These are phyloP conservation scores for Mycogone perniciosa DNA, from an alignment of 2,329 filamentous ascomycete genomes.

Conservation along the genomic window DNA sequence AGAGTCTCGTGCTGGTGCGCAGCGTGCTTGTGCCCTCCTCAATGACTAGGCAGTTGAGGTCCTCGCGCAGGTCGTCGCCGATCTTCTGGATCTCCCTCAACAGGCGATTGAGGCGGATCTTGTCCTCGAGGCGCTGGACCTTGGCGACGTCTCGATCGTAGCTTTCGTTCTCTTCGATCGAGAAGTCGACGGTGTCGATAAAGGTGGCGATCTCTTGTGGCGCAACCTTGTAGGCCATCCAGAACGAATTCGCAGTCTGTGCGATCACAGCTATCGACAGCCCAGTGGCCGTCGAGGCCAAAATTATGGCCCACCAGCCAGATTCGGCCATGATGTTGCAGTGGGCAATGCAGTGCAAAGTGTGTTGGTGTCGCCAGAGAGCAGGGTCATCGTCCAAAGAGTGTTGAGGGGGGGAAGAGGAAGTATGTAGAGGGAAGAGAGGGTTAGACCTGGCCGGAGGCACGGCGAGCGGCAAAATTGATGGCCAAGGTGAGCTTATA, in stretches of 20 bases:
- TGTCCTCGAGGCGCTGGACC: conserved; percentile 54
- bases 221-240: conserved; percentile 50
- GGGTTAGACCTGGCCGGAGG: not conserved
- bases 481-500: conserved; percentile 5
- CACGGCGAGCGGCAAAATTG: not conserved
- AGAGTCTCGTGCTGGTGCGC: conserved; percentile 42
- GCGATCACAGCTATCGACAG: conserved; percentile 49
- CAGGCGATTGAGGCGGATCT: conserved; percentile 51
- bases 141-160: conserved; percentile 55
- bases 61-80: conserved; percentile 56
- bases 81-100: conserved; percentile 56
- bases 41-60: conserved; percentile 47
- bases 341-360: conserved; percentile 16
- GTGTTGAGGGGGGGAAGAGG: not conserved
- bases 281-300: conserved; percentile 51
- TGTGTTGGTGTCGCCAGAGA: conserved; percentile 11
- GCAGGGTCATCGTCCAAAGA: not conserved
- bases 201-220: conserved; percentile 53
- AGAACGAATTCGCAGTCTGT: conserved; percentile 47
- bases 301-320: conserved; percentile 49
- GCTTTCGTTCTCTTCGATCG: conserved; percentile 56
- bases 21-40: conserved; percentile 37
- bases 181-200: conserved; percentile 55
- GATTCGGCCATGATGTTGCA: conserved; percentile 43
- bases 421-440: not conserved